Conservation (phyloP, 495 filamentous ascomycete genomes). For the Trypethelium eluteriae region DNA sequence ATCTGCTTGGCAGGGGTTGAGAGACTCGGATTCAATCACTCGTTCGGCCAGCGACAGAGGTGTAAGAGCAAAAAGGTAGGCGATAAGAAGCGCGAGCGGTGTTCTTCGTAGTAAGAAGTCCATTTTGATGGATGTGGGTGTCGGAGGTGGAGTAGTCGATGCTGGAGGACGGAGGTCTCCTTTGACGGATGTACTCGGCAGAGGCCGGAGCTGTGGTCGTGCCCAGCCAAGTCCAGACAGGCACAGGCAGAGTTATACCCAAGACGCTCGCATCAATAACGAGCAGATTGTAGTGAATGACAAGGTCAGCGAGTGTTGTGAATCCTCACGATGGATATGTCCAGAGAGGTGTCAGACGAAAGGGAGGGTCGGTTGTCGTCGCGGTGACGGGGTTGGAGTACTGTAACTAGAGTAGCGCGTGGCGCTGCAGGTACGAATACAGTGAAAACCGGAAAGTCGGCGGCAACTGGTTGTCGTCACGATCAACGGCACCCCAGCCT, state of each 20-base stretch:
- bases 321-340: neutral
- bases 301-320: constrained; percentile 4
- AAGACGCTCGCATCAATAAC: neutral
- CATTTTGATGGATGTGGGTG: constrained; percentile 22
- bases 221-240: neutral
- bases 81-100: constrained; percentile 21
- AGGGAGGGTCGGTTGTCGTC: neutral
- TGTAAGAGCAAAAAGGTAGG: constrained; percentile 21
- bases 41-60: constrained; percentile 31
- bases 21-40: constrained; percentile 35
- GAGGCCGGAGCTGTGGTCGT: neutral
- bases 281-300: neutral
- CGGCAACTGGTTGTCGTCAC: neutral
- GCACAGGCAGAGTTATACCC: neutral
- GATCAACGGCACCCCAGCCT: neutral
- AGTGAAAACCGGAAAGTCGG: neutral
- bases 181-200: neutral
- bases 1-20: constrained; percentile 38
- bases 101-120: constrained; percentile 21
- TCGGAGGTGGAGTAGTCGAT: neutral
- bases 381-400: constrained; percentile 9
- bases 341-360: neutral
- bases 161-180: neutral
- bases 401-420: neutral
- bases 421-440: constrained; percentile 3